Evolutionary conservation across 306 rosid species (phyloP).

Genomic region (Mimosa bimucronata): DNA sequence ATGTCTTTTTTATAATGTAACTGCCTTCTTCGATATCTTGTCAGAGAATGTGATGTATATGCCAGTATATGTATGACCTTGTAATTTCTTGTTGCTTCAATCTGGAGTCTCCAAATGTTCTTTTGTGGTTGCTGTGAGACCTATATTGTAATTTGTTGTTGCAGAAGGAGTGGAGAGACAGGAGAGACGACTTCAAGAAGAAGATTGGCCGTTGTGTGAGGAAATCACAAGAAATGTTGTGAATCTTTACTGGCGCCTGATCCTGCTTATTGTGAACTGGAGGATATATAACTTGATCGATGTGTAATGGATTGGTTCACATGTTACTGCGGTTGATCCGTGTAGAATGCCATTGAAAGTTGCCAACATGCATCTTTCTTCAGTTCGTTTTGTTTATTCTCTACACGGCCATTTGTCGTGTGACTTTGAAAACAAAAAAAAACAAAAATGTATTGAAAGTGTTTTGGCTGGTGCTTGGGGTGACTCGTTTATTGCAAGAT

Average conservation of each 20-base stretch:
- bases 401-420: conserved; percentile 50
- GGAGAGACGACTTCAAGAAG: conserved; percentile 94
- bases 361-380: conserved; percentile 41
- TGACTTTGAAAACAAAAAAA: conserved; percentile 45
- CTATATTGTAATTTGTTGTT: conserved; percentile 25
- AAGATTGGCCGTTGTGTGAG: conserved; percentile 94
- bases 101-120: conserved; percentile 11
- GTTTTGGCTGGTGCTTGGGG: conserved; percentile 54
- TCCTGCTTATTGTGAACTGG: conserved; percentile 47
- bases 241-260: conserved; percentile 39
- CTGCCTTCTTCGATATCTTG: conserved; percentile 9
- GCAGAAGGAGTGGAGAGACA: conserved; percentile 98
- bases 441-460: conserved; percentile 57
- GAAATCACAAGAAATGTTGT: conserved; percentile 85
- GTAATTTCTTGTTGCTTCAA: not conserved
- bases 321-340: conserved; percentile 42
- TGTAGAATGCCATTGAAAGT: conserved; percentile 61
- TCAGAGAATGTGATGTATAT: not conserved
- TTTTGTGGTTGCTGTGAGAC: conserved; percentile 17
- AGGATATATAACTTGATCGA: conserved; percentile 39
- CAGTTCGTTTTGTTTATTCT: conserved; percentile 43
- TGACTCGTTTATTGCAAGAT: conserved; percentile 46
- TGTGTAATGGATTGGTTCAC: conserved; percentile 48
- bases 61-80: not conserved
- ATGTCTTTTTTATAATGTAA: conserved; percentile 8